Conservation (phyloP, 2,329 filamentous ascomycete species). For the Sarocladium kiliense region DNA sequence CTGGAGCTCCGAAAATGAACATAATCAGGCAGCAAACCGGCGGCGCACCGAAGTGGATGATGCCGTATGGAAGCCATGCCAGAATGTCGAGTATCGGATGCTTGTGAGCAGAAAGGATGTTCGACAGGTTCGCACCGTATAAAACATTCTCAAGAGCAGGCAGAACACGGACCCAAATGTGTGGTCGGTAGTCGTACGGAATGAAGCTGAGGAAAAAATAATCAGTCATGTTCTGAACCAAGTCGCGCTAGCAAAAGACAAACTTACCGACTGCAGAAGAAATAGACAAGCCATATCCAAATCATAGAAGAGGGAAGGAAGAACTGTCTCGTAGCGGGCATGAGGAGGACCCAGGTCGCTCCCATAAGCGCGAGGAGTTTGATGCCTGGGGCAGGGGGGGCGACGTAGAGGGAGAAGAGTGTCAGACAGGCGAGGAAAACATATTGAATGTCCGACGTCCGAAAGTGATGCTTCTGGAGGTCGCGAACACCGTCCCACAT, state of each 20-base stretch:
- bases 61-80: conserved; percentile 89
- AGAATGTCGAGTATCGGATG: conserved; percentile 78
- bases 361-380: conserved; percentile 69
- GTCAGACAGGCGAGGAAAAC: conserved; percentile 66
- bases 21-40: conserved; percentile 72
- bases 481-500: conserved; percentile 71
- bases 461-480: conserved; percentile 75
- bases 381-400: conserved; percentile 71
- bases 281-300: conserved; percentile 82
- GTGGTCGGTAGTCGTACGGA: conserved; percentile 78
- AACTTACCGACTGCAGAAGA: conserved; percentile 87
- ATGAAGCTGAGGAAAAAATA: conserved; percentile 74
- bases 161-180: conserved; percentile 92
- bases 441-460: conserved; percentile 80
- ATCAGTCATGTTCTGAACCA: conserved; percentile 3
- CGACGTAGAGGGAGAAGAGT: conserved; percentile 79
- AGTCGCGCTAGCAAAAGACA: not conserved
- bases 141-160: conserved; percentile 94
- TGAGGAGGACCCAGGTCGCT: conserved; percentile 64
- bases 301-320: conserved; percentile 83
- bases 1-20: conserved; percentile 85
- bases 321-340: conserved; percentile 86
- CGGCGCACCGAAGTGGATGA: conserved; percentile 84
- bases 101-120: conserved; percentile 88
- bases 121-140: conserved; percentile 92